A percentile compares a stretch with the other conserved stretches of the same genome.
Conservation (phyloP, 495 filamentous ascomycete genomes). For the Neurospora intermedia region DNA sequence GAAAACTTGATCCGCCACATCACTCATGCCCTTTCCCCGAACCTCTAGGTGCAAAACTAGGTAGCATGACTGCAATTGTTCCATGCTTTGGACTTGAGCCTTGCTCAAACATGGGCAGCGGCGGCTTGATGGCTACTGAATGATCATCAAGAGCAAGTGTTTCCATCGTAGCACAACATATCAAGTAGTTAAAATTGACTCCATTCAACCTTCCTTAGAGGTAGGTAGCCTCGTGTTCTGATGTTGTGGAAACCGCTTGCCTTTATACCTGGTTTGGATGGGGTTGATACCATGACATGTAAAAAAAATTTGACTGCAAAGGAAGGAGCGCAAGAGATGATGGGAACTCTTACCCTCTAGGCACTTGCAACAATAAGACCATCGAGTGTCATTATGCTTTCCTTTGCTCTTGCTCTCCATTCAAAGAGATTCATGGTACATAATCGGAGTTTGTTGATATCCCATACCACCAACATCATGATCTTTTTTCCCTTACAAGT, state of each 20-base stretch:
- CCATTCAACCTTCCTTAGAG: neutral
- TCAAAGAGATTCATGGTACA: neutral
- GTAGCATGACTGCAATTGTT: neutral
- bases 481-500: neutral
- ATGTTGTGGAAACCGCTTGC: neutral
- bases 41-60: neutral
- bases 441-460: neutral
- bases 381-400: neutral
- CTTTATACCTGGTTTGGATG: neutral
- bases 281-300: neutral
- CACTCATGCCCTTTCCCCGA: neutral
- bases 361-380: neutral
- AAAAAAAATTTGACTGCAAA: neutral
- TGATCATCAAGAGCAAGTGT: no score
- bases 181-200: neutral
- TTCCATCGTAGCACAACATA: neutral
- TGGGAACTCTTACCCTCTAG: neutral
- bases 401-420: neutral
- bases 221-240: neutral
- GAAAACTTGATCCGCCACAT: neutral
- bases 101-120: neutral
- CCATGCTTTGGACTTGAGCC: neutral
- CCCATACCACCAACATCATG: neutral
- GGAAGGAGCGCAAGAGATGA: neutral
- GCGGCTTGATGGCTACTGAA: neutral